Percentiles rank a stretch among this genome's conserved stretches.
Evolutionary conservation across 1,139 yeast genomes (phyloP).

Genomic region (Pichia sp.): DNA sequence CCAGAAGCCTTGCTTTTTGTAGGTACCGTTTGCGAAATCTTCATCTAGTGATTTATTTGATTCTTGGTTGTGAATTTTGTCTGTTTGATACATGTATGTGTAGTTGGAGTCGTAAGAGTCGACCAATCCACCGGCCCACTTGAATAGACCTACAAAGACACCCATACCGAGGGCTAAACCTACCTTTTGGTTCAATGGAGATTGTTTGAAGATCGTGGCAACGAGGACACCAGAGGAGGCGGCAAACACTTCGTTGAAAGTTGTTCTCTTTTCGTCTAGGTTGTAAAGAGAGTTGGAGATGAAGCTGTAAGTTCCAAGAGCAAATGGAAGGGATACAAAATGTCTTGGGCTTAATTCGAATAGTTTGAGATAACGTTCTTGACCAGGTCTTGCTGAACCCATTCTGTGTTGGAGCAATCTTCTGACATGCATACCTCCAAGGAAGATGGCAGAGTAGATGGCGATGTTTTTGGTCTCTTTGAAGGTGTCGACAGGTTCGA

Average conservation of each 20-base stretch:
- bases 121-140: conserved; percentile 43
- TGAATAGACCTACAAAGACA: conserved; percentile 30
- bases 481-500: conserved; percentile 43
- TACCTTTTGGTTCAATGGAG: conserved; percentile 36
- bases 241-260: conserved; percentile 45
- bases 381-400: conserved; percentile 35
- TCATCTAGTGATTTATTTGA: conserved; percentile 31
- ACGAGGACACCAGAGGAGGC: conserved; percentile 41
- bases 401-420: conserved; percentile 32
- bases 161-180: conserved; percentile 40
- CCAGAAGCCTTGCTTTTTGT: conserved; percentile 68
- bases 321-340: conserved; percentile 32
- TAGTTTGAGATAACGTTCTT: conserved; percentile 29
- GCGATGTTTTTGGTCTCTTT: conserved; percentile 39
- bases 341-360: conserved; percentile 31
- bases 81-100: conserved; percentile 23
- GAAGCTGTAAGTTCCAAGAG: conserved; percentile 30
- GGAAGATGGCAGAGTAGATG: conserved; percentile 34
- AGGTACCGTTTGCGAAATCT: conserved; percentile 33
- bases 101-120: conserved; percentile 27
- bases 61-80: conserved; percentile 27
- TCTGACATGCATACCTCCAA: conserved; percentile 35
- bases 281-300: conserved; percentile 31
- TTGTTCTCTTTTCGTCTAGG: conserved; percentile 30
- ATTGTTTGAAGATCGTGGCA: conserved; percentile 34